Evolutionary conservation across 805 yeast genomes (phyloP).

Genomic region (Hyphopichia homilentoma): DNA sequence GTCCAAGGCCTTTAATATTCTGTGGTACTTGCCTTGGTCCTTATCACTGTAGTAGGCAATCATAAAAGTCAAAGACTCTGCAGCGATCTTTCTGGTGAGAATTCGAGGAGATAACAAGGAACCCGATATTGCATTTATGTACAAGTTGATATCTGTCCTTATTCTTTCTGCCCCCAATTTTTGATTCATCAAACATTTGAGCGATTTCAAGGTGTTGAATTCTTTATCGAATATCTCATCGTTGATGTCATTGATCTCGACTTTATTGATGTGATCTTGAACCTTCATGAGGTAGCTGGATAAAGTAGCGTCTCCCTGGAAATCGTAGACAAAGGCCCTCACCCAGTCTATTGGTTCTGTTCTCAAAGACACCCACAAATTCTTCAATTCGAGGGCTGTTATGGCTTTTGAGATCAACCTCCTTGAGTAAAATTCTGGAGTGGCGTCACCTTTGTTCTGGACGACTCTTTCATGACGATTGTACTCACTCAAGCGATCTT

Average conservation of each 20-base stretch:
- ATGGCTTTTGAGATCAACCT: slow-evolving; percentile 68
- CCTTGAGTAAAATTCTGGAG: slow-evolving; percentile 76
- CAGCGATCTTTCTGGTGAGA: slow-evolving; percentile 72
- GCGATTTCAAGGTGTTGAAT: slow-evolving; percentile 68
- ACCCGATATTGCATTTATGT: slow-evolving; percentile 61
- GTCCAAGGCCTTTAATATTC: slow-evolving; percentile 52
- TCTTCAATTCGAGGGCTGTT: slow-evolving; percentile 66
- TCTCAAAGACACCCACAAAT: slow-evolving; percentile 85
- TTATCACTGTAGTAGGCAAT: slow-evolving; percentile 36
- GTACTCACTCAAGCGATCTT: slow-evolving; percentile 75
- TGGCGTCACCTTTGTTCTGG: slow-evolving; percentile 26
- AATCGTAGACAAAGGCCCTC: slow-evolving; percentile 58
- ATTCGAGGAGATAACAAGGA: slow-evolving; percentile 73
- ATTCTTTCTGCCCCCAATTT: slow-evolving; percentile 60
- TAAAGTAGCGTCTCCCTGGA: slow-evolving; percentile 79
- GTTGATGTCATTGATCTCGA: slow-evolving; percentile 34
- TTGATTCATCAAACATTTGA: slow-evolving; percentile 68
- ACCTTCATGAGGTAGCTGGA: slow-evolving; percentile 53
- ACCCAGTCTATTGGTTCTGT: slow-evolving; percentile 89
- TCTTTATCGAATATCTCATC: slow-evolving; percentile 66
- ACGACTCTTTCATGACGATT: slow-evolving; percentile 42
- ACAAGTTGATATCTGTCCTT: slow-evolving; percentile 36
- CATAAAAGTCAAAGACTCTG: slow-evolving; percentile 63
- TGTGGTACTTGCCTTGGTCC: slow-evolving; percentile 46
- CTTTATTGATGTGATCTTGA: slow-evolving; percentile 42